Evolutionary conservation across 2,329 filamentous ascomycete species (phyloP).

Genomic region (Cordyceps militaris): DNA sequence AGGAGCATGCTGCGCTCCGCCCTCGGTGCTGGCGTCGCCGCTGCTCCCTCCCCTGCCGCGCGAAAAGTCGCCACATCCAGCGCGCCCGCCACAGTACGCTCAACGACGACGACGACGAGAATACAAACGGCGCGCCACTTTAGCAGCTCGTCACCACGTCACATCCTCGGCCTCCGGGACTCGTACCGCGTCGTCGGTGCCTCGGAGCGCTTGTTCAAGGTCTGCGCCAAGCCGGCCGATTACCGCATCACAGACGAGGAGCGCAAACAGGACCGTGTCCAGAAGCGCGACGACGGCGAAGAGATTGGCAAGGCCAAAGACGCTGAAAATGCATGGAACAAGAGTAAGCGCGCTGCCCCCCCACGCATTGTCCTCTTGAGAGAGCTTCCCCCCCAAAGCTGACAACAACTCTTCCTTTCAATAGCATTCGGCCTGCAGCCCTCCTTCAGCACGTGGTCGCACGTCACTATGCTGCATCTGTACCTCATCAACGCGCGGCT

Average conservation of each 20-base stretch:
- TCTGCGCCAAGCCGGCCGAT: constrained; percentile 64
- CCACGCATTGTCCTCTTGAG: too few relatives aligned
- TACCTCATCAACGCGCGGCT: constrained; percentile 82
- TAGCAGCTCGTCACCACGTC: constrained; percentile 27
- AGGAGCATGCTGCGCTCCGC: constrained; percentile 31
- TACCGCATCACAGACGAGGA: constrained; percentile 67
- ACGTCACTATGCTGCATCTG: constrained; percentile 94
- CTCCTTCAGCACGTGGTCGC: constrained; percentile 93
- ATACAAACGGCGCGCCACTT: constrained; percentile 25
- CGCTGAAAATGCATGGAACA: constrained; percentile 56
- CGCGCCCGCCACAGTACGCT: constrained; percentile 3
- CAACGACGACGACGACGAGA: not conserved
- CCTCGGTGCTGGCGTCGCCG: constrained; percentile 22
- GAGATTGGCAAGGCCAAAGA: constrained; percentile 56
- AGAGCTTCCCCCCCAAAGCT: not conserved
- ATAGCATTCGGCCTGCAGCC: constrained; percentile 70
- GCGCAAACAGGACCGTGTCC: constrained; percentile 58
- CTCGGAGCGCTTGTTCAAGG: constrained; percentile 71
- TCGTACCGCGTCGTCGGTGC: constrained; percentile 71
- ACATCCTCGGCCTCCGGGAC: constrained; percentile 29
- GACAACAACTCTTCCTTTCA: not conserved
- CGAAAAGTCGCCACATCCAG: constrained; percentile 6
- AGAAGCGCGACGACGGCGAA: constrained; percentile 69
- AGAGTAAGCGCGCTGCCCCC: constrained; percentile 43
- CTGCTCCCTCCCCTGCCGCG: constrained; percentile 20